Conservation (phyloP, 1,284 basidiomycete genomes). For the Fistulina hepatica region DNA sequence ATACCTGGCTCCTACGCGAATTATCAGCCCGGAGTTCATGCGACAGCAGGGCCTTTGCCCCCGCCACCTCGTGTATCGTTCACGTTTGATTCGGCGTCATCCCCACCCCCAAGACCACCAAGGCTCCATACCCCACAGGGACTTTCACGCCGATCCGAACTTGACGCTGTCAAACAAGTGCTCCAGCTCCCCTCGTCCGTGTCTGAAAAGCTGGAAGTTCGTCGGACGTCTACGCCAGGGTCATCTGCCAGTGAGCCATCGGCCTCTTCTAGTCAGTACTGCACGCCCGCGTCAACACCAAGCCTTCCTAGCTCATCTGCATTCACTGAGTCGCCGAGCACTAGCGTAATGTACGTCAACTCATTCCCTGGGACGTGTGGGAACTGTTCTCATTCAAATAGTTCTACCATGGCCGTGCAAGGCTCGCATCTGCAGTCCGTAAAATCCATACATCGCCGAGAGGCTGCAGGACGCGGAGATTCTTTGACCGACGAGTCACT, state of each 20-base stretch:
- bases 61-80: conserved; percentile 51
- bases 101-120: conserved; percentile 56
- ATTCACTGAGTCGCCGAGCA: too few relatives aligned
- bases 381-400: conserved; percentile 2
- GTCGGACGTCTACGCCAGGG: conserved; percentile 6
- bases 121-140: conserved; percentile 43
- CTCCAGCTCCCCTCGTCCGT: conserved; percentile 47
- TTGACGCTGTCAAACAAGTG: conserved; percentile 44
- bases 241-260: conserved; percentile 1
- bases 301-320: too few relatives aligned
- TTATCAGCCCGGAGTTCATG: conserved; percentile 56
- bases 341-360: conserved; percentile 7
- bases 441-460: conserved; percentile 41
- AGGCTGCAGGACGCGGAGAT: conserved; percentile 50
- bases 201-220: conserved; percentile 28
- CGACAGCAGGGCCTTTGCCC: conserved; percentile 61
- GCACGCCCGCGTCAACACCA: too few relatives aligned
- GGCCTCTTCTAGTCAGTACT: too few relatives aligned
- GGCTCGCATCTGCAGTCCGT: conserved; percentile 1
- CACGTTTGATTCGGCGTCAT: conserved; percentile 30
- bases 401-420: not conserved
- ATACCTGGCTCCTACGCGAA: conserved; percentile 33
- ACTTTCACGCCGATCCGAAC: conserved; percentile 30
- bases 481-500: conserved; percentile 12
- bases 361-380: not conserved